Conservation (phyloP, 2,329 filamentous ascomycete genomes). For the Monosporascus ibericus region DNA sequence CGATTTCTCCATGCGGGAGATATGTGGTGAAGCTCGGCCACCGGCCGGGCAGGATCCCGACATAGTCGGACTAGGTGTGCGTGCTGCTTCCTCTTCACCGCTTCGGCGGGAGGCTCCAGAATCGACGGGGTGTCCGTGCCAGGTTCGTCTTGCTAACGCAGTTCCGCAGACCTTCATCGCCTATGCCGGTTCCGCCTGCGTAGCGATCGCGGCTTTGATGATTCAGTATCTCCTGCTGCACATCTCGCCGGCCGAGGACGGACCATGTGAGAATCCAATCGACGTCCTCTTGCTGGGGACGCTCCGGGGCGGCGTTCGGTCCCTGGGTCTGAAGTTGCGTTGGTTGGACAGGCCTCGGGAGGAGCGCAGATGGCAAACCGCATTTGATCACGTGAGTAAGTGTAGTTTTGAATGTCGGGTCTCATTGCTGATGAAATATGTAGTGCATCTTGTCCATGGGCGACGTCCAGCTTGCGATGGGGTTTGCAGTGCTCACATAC, state of each 20-base stretch:
- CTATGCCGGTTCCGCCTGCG: conserved; percentile 14
- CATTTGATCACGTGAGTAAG: conserved; percentile 14
- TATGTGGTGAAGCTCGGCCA: conserved; percentile 15
- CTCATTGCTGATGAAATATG: conserved; percentile 5
- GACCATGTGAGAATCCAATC: conserved; percentile 12
- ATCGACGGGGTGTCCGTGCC: no score
- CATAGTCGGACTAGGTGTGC: conserved; percentile 16
- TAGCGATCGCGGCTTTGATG: conserved; percentile 14
- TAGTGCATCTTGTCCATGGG: conserved; percentile 16
- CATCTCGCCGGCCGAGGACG: conserved; percentile 8
- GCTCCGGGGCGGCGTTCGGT: conserved; percentile 13
- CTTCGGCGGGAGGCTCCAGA: background rate
- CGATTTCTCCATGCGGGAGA: conserved; percentile 15
- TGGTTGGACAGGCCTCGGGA: conserved; percentile 2
- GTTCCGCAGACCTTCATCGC: conserved; percentile 14
- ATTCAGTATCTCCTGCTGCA: conserved; percentile 19
- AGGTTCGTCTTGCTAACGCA: background rate
- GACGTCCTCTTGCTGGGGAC: conserved; percentile 13
- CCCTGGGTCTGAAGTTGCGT: conserved; percentile 10
- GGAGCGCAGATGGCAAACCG: conserved; percentile 7
- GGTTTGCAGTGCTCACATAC: conserved; percentile 17
- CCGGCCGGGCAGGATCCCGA: conserved; percentile 17
- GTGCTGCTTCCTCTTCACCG: conserved; percentile 1
- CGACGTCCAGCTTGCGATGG: conserved; percentile 18
- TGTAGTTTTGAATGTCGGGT: background rate